Base-by-base conservation (phyloP, 2,329 filamentous ascomycete species). In the Trichoderma koningiopsis region DNA sequence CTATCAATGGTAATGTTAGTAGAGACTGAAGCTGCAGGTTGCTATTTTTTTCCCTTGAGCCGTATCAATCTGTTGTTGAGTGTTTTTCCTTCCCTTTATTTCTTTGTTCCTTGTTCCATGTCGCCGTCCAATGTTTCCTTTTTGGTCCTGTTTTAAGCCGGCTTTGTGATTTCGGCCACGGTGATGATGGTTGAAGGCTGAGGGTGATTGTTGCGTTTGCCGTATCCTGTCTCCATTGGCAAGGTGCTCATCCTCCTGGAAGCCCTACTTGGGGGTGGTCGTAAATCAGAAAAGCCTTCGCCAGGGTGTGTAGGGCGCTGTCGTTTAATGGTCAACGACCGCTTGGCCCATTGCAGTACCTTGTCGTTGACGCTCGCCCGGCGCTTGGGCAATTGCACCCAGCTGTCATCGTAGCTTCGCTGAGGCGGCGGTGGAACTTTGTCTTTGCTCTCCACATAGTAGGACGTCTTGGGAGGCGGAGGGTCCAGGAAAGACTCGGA, bases 401-500 rank as follows among this genome's bases (percentile, higher is more conserved):
- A 76, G 40, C 75, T 75, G 29, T 75, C 71, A 43, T 78, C 72
- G 40, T 47, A 68, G 43, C 56, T 67, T 53, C 55, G 65, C 19
- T 55, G 55, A 59, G 40, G 55, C 33, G 49, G 64, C 33, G 35
- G 72, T 11, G 72, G 75, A 49, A 76, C 73, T 16, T 73, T 77
- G 61, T 72, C 75, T 55, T 75, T 74, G 59, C 58, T 69, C 29
- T 76, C 73, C 53, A 75, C 77, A 27, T 74, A 71, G 33, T 75
- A 72, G 2, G 76, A 76, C 22, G 75, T 76, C 37, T 72, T 72
- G 2, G 78, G 77, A 55, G 75, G 74, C 0, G 77, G 77, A 56
- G 76, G 74, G 64, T 79, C 77, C 71, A 79, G 71, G 35, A 81
- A 73, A 8, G 75, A 76, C 71, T 77, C 76, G 43, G 77, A 80